phyloP scores from a whole-genome alignment of 2,329 filamentous ascomycete genomes.

The Alternaria sp. region DNA sequence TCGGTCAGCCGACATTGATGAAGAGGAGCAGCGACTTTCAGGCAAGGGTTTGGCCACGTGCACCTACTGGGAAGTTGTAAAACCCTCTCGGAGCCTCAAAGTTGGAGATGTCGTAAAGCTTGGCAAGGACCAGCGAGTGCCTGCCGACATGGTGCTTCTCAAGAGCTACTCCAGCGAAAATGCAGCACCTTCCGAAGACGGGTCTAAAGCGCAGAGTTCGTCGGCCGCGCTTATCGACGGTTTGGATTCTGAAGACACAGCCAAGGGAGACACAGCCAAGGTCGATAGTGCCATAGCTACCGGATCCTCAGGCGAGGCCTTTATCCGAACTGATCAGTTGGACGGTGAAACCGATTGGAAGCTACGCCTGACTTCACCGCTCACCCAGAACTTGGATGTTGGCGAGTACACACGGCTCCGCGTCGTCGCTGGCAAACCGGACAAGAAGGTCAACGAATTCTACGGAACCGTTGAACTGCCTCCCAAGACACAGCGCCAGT shows the following conservation, averaged over 20 bases:
- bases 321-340: conserved; percentile 95
- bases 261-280: conserved; percentile 25
- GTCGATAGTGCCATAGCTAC: conserved; percentile 27
- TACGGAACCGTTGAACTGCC: conserved; percentile 84
- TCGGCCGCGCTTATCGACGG: conserved; percentile 33
- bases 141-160: conserved; percentile 91
- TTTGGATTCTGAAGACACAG: conserved; percentile 20
- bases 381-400: conserved; percentile 80
- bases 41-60: conserved; percentile 51
- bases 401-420: conserved; percentile 72
- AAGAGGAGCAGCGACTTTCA: conserved; percentile 67
- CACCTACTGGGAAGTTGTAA: conserved; percentile 72
- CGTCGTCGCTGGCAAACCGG: conserved; percentile 87
- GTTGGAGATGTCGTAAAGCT: conserved; percentile 97
- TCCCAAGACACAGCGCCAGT: conserved; percentile 60
- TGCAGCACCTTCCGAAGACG: conserved; percentile 14
- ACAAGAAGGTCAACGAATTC: conserved; percentile 94
- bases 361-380: conserved; percentile 81
- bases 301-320: conserved; percentile 79
- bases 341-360: conserved; percentile 99
- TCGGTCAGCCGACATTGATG: conserved; percentile 70
- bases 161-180: conserved; percentile 70
- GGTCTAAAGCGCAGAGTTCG: background rate
- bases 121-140: conserved; percentile 89
- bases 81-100: conserved; percentile 86